These are phyloP conservation scores for Cadophora sp. DNA, from an alignment of 2,329 filamentous ascomycete species.

Conservation along the genomic window DNA sequence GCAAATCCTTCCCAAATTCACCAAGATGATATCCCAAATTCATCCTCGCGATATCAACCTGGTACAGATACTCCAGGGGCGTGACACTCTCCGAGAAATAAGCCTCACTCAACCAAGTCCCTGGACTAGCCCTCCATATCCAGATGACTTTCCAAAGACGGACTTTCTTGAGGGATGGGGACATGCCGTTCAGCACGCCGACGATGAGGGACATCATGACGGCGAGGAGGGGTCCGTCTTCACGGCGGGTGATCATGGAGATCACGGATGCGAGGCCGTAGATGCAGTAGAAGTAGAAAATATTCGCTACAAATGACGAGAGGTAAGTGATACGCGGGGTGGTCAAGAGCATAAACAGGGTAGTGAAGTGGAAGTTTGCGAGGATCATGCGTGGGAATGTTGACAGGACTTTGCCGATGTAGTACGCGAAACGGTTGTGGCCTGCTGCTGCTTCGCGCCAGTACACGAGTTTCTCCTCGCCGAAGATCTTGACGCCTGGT, in stretches of 20 bases:
- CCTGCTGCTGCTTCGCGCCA: constrained; percentile 62
- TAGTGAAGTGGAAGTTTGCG: constrained; percentile 61
- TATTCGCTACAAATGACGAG: constrained; percentile 56
- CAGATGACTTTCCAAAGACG: constrained; percentile 59
- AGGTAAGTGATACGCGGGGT: constrained; percentile 58
- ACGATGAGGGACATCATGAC: constrained; percentile 61
- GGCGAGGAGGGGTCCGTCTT: constrained; percentile 63
- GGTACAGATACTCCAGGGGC: constrained; percentile 58
- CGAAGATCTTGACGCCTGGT: constrained; percentile 63
- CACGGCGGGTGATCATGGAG: constrained; percentile 60
- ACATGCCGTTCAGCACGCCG: constrained; percentile 60
- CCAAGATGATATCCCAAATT: constrained; percentile 55
- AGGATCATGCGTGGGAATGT: constrained; percentile 59
- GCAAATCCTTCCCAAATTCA: constrained; percentile 53
- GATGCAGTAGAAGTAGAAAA: constrained; percentile 64
- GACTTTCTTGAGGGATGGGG: constrained; percentile 57
- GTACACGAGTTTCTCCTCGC: constrained; percentile 61
- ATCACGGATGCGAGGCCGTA: constrained; percentile 61
- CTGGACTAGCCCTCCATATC: constrained; percentile 63
- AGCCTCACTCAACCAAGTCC: constrained; percentile 62
- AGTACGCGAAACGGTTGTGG: constrained; percentile 62
- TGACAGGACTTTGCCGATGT: constrained; percentile 60
- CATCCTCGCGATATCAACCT: constrained; percentile 53
- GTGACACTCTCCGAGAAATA: constrained; percentile 60
- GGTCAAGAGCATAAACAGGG: constrained; percentile 56